Evolutionary conservation across 2,329 filamentous ascomycete genomes (phyloP).

Genomic region (Aspergillus sclerotialis): DNA sequence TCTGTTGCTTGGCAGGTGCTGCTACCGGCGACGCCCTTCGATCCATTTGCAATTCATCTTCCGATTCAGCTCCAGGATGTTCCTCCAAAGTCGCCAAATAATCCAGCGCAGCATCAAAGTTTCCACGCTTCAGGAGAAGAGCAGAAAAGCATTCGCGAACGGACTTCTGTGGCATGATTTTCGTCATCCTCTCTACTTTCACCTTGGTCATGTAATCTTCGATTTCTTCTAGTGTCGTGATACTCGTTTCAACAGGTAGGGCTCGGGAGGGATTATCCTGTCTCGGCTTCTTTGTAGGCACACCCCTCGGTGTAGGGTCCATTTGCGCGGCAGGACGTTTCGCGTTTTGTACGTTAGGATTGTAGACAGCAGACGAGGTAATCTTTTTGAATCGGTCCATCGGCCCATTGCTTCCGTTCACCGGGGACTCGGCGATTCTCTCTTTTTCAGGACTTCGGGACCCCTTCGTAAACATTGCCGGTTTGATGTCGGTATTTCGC

Average conservation of each 20-base stretch:
- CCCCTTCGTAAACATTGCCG: conserved; percentile 49
- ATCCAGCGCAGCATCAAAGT: conserved; percentile 49
- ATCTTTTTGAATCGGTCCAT: conserved; percentile 38
- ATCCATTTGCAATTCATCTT: conserved; percentile 32
- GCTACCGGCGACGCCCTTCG: conserved; percentile 12
- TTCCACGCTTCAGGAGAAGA: conserved; percentile 44
- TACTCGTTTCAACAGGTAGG: conserved; percentile 31
- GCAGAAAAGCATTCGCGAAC: conserved; percentile 45
- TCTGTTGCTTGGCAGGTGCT: conserved; percentile 42
- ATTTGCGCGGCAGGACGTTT: conserved; percentile 40
- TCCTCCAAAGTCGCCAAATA: conserved; percentile 38
- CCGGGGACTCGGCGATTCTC: conserved; percentile 37
- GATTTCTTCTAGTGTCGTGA: conserved; percentile 45
- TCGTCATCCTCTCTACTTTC: conserved; percentile 48
- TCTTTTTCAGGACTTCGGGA: conserved; percentile 34
- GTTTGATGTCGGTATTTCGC: conserved; percentile 52
- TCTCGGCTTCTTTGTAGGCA: conserved; percentile 32
- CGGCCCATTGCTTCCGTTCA: conserved; percentile 17
- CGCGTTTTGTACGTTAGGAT: conserved; percentile 23
- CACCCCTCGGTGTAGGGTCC: conserved; percentile 32
- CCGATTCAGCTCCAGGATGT: conserved; percentile 22
- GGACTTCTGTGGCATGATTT: conserved; percentile 41
- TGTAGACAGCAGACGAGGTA: conserved; percentile 36
- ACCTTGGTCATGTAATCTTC: conserved; percentile 41
- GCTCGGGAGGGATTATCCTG: conserved; percentile 41